These are phyloP conservation scores for Camelina laxa DNA, from an alignment of 345 rosid species.

Conservation along the genomic window DNA sequence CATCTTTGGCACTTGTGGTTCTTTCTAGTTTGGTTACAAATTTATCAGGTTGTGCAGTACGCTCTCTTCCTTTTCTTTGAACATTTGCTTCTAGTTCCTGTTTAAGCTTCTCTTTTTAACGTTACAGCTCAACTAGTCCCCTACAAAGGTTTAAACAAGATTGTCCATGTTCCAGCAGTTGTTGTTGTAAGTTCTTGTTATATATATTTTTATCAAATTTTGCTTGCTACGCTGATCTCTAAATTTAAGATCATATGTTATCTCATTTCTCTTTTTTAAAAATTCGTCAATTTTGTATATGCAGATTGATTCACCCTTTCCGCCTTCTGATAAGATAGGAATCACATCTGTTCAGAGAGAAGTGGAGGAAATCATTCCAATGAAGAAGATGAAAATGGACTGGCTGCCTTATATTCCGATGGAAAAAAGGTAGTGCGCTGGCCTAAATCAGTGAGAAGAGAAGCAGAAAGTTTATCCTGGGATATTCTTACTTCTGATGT, in stretches of 20 bases:
- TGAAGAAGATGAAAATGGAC: conserved; percentile 99
- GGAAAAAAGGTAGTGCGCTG: conserved; percentile 67
- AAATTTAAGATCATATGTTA: neutral
- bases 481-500: conserved; percentile 5
- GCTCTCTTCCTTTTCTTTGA: conserved; percentile 1
- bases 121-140: conserved; percentile 91
- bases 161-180: conserved; percentile 71
- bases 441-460: conserved; percentile 16
- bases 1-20: conserved; percentile 2
- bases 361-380: conserved; percentile 93
- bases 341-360: conserved; percentile 97
- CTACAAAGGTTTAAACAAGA: conserved; percentile 53
- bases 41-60: neutral
- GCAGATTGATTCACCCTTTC: conserved; percentile 86
- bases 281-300: conserved; percentile 24
- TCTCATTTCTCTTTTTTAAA: conserved; percentile 13
- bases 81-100: conserved; percentile 6
- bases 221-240: neutral
- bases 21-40: conserved; percentile 10
- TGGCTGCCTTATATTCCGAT: conserved; percentile 96
- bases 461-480: neutral
- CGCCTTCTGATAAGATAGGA: conserved; percentile 98
- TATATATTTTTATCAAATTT: conserved; percentile 7
- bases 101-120: conserved; percentile 16
- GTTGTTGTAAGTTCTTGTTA: conserved; percentile 76